A percentile compares a stretch with the other conserved stretches of the same genome.
Evolutionary conservation across 2,329 filamentous ascomycete species (phyloP).

Genomic region (Ophiosphaerella narmari): DNA sequence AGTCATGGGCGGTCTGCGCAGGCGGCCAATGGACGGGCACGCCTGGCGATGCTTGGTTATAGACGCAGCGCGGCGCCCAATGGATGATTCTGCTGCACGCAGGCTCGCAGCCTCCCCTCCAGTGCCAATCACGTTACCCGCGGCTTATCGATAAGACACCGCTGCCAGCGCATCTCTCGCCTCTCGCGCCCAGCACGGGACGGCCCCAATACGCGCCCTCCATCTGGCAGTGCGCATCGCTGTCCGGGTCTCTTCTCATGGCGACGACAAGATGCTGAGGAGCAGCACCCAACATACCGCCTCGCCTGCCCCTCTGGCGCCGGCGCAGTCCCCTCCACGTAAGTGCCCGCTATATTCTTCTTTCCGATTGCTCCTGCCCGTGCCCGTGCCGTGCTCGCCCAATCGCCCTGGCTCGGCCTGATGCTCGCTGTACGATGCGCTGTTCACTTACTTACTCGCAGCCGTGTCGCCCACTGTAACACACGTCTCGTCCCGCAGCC

Average conservation of each 20-base stretch:
- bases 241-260: constrained; percentile 12
- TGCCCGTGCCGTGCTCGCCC: constrained; percentile 16
- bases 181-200: constrained; percentile 22
- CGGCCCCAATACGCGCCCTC: constrained; percentile 22
- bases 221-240: constrained; percentile 20
- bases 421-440: constrained; percentile 48
- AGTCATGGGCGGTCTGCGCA: constrained; percentile 20
- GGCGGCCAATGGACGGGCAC: background rate
- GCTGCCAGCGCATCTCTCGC: constrained; percentile 24
- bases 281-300: constrained; percentile 42
- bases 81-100: background rate
- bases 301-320: constrained; percentile 61
- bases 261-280: constrained; percentile 39
- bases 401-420: constrained; percentile 35
- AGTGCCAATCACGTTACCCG: constrained; percentile 14
- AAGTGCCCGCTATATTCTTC: constrained; percentile 49
- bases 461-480: constrained; percentile 59
- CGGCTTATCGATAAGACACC: constrained; percentile 16
- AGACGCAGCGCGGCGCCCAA: constrained; percentile 1
- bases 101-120: too few species aligned
- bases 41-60: background rate
- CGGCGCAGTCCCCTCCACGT: constrained; percentile 57
- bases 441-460: constrained; percentile 44
- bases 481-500: constrained; percentile 58
- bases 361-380: constrained; percentile 6